phyloP scores from a whole-genome alignment of 441 rosid genomes.

The Brassica balearica region DNA sequence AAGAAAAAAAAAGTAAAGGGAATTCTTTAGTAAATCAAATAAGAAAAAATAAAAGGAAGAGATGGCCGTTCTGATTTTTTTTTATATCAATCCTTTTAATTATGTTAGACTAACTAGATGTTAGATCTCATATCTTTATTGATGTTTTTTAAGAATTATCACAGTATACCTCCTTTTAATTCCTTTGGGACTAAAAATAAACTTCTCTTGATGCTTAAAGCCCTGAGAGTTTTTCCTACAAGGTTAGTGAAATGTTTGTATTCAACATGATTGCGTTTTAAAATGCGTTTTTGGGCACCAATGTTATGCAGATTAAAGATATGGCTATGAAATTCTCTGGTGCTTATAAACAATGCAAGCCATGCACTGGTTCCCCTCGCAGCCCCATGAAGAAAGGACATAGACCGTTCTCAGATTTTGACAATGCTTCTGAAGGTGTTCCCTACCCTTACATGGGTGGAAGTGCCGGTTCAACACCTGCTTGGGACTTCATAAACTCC shows the following conservation, averaged over 20 bases:
- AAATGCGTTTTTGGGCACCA: not conserved
- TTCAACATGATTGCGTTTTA: not conserved
- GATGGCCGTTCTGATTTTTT: constrained; percentile 20
- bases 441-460: constrained; percentile 80
- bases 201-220: no score
- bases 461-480: constrained; percentile 94
- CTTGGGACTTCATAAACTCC: constrained; percentile 87
- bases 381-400: constrained; percentile 62
- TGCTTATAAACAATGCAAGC: constrained; percentile 80
- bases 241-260: not conserved
- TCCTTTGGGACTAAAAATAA: no score
- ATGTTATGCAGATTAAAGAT: constrained; percentile 79
- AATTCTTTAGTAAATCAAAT: constrained; percentile 11
- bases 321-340: constrained; percentile 94
- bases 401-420: constrained; percentile 69
- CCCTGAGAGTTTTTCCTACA: no score
- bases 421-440: constrained; percentile 78
- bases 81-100: no score
- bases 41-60: constrained; percentile 4
- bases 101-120: no score
- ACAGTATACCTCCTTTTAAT: no score
- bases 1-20: constrained; percentile 10
- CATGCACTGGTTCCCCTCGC: constrained; percentile 72
- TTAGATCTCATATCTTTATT: no score
- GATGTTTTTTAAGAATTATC: no score